A percentile compares a stretch with the other conserved stretches of the same genome.
Evolutionary conservation across 768 basidiomycete species (phyloP).

Genomic region (Austroboletus eburneus): DNA sequence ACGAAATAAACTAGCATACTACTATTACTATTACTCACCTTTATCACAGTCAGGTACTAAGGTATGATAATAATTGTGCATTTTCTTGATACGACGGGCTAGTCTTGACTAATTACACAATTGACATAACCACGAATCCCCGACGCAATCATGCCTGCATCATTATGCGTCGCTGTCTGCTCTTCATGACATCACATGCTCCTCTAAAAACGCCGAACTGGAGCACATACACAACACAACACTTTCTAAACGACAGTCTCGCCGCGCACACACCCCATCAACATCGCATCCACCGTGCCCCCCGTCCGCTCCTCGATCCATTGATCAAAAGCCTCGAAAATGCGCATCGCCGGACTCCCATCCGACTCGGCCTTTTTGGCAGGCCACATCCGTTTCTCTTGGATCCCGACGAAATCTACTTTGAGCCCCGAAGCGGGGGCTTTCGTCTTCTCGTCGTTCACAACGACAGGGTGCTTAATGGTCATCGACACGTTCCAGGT

Average conservation of each 20-base stretch:
- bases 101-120: too few relatives aligned
- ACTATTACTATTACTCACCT: too few relatives aligned
- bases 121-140: too few relatives aligned
- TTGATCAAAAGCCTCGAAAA: slow-evolving; percentile 71
- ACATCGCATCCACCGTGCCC: slow-evolving; percentile 61
- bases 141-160: too few relatives aligned
- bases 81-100: too few relatives aligned
- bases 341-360: slow-evolving; percentile 56
- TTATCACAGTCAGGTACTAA: too few relatives aligned
- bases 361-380: slow-evolving; percentile 50
- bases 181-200: too few relatives aligned
- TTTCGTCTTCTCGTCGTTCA: background rate
- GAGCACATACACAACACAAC: too few relatives aligned
- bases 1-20: too few relatives aligned
- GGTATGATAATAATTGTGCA: too few relatives aligned
- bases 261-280: slow-evolving; percentile 72
- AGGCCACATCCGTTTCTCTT: slow-evolving; percentile 85
- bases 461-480: slow-evolving; percentile 44
- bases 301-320: slow-evolving; percentile 67
- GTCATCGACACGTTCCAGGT: slow-evolving; percentile 72
- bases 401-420: slow-evolving; percentile 78
- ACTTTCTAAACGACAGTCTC: slow-evolving; percentile 37
- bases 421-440: slow-evolving; percentile 29
- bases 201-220: too few relatives aligned
- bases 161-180: too few relatives aligned